Base-by-base conservation (phyloP, 2,329 filamentous ascomycete species). In the Hymenoscyphus linearis region DNA sequence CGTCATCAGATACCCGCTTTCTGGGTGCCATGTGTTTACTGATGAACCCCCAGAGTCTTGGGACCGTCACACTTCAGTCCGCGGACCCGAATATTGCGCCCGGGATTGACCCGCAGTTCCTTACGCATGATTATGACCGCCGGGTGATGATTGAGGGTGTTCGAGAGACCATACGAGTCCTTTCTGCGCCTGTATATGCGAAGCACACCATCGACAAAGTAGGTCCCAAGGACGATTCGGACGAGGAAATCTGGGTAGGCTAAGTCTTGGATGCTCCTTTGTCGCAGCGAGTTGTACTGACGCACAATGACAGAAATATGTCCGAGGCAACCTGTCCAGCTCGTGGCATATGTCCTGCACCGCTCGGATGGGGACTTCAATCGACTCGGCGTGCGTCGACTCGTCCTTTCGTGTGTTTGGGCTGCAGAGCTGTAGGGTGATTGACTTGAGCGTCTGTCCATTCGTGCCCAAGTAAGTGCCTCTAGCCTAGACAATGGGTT, bases 81-180 rank as follows among this genome's bases (percentile, higher is more conserved):
- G 74, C 81, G 0, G 80, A 90, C 68, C 87, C 88, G 0, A 81
- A 82, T 1, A 85, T 89, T 58, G 75, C 79, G 2, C 88, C 88
- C 0, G 73, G 80, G 2, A 87, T 90, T 65, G 76, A 77, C 55
- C 87, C 85, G 74, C 83, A 85, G 71, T 86, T 81, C 71, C 84
- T 82, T 1, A 73, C 73, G 0, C 77, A 83, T 55, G 78, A 81
- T 0, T 87, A 80, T 67, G 85, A 88, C 65, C 76, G 76, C 1
- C 77, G 76, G 7, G 76, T 73, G 2, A 78, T 80, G 12, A 78
- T 83, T 57, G 80, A 82, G 65, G 73, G 74, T 1, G 74, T 80
- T 13, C 76, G 77, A n/a, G 76, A 79, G n/a, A 70, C 71, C 0
- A 68, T 78, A 4, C 69, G 72, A 1, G 67, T 83, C 16, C 69